A percentile compares a stretch with the other conserved stretches of the same genome.
phyloP scores from a whole-genome alignment of 2,329 filamentous ascomycete species.

The Penicillium hordei region DNA sequence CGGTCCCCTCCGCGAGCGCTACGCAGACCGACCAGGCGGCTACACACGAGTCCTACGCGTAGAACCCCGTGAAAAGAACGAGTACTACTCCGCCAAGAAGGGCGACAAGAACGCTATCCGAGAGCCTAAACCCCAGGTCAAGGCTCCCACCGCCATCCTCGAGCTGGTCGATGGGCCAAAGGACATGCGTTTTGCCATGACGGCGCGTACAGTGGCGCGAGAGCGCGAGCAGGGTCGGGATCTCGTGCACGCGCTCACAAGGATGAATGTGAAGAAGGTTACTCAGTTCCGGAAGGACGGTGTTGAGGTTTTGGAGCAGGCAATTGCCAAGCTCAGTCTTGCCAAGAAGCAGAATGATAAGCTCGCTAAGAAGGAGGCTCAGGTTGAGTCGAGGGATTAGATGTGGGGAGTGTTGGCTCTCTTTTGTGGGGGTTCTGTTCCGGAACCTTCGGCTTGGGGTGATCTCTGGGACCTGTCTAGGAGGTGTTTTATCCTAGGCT shows the following conservation, averaged over 20 bases:
- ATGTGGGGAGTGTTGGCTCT: background rate
- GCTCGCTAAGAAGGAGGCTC: slow-evolving; percentile 36
- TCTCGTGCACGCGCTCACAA: slow-evolving; percentile 68
- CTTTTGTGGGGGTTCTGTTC: background rate
- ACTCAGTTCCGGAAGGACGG: slow-evolving; percentile 71
- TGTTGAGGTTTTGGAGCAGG: slow-evolving; percentile 63
- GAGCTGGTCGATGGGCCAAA: slow-evolving; percentile 92
- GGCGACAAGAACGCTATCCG: slow-evolving; percentile 17
- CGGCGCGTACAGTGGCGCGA: slow-evolving; percentile 76
- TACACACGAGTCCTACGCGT: slow-evolving; percentile 94
- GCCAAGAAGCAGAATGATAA: slow-evolving; percentile 30
- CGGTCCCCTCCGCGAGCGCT: slow-evolving; percentile 75
- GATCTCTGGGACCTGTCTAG: background rate
- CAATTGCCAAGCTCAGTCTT: slow-evolving; percentile 60
- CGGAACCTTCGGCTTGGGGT: background rate
- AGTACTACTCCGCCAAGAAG: slow-evolving; percentile 23
- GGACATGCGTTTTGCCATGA: slow-evolving; percentile 93
- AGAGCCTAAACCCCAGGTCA: slow-evolving; percentile 58
- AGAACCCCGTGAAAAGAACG: slow-evolving; percentile 69
- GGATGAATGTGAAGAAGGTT: slow-evolving; percentile 78
- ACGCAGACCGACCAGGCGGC: slow-evolving; percentile 75
- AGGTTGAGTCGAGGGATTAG: slow-evolving; percentile 9
- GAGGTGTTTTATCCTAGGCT: slow-evolving; percentile 5
- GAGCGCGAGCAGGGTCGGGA: slow-evolving; percentile 54
- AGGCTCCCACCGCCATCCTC: slow-evolving; percentile 85